phyloP scores from a whole-genome alignment of 2,329 filamentous ascomycete species.

The Calycina marina region DNA sequence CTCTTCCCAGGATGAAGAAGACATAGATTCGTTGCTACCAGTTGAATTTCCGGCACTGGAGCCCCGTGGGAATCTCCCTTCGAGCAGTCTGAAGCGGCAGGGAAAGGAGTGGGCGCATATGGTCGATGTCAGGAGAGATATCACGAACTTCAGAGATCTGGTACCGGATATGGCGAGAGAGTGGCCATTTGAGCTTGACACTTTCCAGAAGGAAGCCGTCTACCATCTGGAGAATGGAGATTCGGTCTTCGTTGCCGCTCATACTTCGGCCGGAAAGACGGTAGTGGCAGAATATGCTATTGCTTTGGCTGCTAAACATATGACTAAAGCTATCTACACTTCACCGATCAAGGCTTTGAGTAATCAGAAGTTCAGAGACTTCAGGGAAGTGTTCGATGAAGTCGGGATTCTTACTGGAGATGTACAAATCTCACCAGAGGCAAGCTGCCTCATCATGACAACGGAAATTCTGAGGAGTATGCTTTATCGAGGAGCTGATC shows the following conservation, averaged over 20 bases:
- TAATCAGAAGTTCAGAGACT: constrained; percentile 97
- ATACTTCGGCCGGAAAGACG: constrained; percentile 95
- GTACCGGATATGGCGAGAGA: constrained; percentile 93
- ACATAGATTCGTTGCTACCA: constrained; percentile 76
- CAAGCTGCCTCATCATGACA: constrained; percentile 98
- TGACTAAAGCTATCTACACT: constrained; percentile 99
- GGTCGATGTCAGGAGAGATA: constrained; percentile 86
- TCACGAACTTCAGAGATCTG: constrained; percentile 84
- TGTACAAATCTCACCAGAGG: constrained; percentile 94
- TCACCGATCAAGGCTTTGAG: constrained; percentile 97
- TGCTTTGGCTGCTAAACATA: constrained; percentile 88
- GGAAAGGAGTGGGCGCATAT: constrained; percentile 95
- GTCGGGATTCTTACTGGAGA: constrained; percentile 95
- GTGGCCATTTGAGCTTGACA: constrained; percentile 95
- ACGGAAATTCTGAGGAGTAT: constrained; percentile 97
- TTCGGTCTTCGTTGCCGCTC: constrained; percentile 93
- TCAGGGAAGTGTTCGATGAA: constrained; percentile 79
- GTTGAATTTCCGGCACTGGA: constrained; percentile 88
- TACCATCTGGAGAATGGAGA: constrained; percentile 95
- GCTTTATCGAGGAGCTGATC: constrained; percentile 88
- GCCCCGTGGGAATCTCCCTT: constrained; percentile 61
- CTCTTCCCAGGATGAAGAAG: constrained; percentile 29
- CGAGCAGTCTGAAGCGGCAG: constrained; percentile 56
- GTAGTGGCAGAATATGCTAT: constrained; percentile 98
- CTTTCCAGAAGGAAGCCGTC: constrained; percentile 95